Evolutionary conservation across 108 stramenopile species (phyloP).

Genomic region (Pseudonitzschia multistriata): DNA sequence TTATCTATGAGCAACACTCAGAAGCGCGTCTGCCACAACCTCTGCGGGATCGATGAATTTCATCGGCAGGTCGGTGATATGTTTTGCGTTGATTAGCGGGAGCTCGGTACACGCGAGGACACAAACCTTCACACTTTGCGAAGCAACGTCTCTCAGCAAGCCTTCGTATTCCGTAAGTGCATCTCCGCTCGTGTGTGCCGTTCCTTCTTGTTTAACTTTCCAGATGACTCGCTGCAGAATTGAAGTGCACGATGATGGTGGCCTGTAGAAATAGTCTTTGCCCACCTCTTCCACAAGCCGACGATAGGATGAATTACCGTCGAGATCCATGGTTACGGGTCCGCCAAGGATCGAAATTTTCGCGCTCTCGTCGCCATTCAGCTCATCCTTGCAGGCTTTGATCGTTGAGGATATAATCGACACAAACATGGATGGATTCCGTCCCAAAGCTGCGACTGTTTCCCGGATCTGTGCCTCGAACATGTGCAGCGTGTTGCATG

Average conservation of each 20-base stretch:
- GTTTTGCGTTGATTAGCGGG: neutral
- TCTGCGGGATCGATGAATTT: conserved; percentile 4
- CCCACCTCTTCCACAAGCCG: conserved; percentile 6
- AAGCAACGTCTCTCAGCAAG: neutral
- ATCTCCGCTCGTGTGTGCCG: neutral
- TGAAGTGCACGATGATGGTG: neutral
- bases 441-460: neutral
- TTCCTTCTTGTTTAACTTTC: conserved; percentile 9
- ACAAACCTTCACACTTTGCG: neutral
- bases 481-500: conserved; percentile 8
- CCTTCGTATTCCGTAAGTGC: neutral
- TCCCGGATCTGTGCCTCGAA: neutral
- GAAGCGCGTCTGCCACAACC: neutral
- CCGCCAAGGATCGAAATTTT: conserved; percentile 8
- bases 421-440: conserved; percentile 2
- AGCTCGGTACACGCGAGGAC: conserved; percentile 14
- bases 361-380: neutral
- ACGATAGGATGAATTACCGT: neutral
- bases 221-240: neutral
- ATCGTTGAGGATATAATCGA: conserved; percentile 4
- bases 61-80: neutral
- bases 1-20: neutral
- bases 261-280: neutral
- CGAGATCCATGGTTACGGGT: conserved; percentile 15
- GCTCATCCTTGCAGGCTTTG: neutral